Evolutionary conservation across 495 filamentous ascomycete species (phyloP).

Genomic region (Pyrenula aspistea): DNA sequence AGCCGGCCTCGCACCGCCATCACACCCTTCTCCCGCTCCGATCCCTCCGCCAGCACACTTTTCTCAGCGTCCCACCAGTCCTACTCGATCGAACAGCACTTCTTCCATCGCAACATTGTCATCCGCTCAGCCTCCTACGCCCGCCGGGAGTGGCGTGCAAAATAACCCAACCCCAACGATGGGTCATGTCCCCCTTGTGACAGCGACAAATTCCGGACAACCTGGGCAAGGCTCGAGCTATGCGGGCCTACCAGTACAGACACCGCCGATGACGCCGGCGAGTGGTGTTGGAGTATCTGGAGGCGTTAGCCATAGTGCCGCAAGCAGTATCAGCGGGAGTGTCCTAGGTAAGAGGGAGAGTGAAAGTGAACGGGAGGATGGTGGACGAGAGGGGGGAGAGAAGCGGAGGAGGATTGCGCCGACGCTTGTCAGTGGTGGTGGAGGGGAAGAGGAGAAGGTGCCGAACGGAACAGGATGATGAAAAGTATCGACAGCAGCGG

Average conservation of each 20-base stretch:
- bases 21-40: constrained; percentile 17
- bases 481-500: not conserved
- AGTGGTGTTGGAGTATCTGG: constrained; percentile 19
- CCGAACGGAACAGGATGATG: not conserved
- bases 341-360: constrained; percentile 41
- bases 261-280: constrained; percentile 70
- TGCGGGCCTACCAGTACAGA: constrained; percentile 50
- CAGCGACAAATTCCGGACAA: constrained; percentile 51
- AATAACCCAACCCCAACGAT: constrained; percentile 71
- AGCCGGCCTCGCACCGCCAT: constrained; percentile 41
- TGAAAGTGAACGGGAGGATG: not conserved
- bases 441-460: not conserved
- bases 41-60: constrained; percentile 24
- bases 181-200: constrained; percentile 60
- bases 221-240: constrained; percentile 25
- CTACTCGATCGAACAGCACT: constrained; percentile 71
- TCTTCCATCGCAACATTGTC: constrained; percentile 66
- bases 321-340: constrained; percentile 25
- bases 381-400: not conserved
- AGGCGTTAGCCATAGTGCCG: constrained; percentile 19
- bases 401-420: not conserved
- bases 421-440: not conserved
- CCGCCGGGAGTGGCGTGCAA: constrained; percentile 24
- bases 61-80: constrained; percentile 53
- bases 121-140: constrained; percentile 21